phyloP scores from a whole-genome alignment of 1,284 basidiomycete species.

The Pyrrhoderma noxium region DNA sequence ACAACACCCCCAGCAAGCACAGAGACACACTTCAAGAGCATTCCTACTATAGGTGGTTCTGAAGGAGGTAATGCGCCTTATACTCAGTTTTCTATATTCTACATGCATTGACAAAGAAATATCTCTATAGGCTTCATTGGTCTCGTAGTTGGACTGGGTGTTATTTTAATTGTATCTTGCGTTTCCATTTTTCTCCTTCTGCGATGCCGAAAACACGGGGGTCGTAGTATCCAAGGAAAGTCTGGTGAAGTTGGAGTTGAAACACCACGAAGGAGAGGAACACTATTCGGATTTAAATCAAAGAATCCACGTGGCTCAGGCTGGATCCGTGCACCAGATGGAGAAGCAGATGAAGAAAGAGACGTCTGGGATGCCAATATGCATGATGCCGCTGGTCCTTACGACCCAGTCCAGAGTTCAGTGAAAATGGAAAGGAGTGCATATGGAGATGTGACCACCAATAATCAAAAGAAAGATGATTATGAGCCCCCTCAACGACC shows the following conservation, averaged over 20 bases:
- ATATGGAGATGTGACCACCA: not conserved
- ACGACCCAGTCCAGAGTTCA: not conserved
- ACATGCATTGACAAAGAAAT: not conserved
- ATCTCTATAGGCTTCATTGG: constrained; percentile 17
- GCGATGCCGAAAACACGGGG: constrained; percentile 15
- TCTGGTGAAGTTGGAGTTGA: constrained; percentile 14
- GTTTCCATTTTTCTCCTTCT: constrained; percentile 18
- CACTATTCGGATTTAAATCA: constrained; percentile 13
- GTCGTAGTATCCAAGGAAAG: constrained; percentile 15
- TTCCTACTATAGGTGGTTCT: constrained; percentile 17
- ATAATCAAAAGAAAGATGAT: not conserved
- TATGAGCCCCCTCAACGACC: not conserved
- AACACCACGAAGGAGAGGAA: constrained; percentile 9
- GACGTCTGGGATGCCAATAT: constrained; percentile 12
- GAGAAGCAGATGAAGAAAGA: constrained; percentile 16
- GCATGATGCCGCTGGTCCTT: constrained; percentile 4
- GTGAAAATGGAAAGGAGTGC: constrained; percentile 4
- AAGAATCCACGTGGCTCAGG: constrained; percentile 8
- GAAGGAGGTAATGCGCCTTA: constrained; percentile 14
- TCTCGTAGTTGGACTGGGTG: constrained; percentile 17
- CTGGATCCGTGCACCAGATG: constrained; percentile 12
- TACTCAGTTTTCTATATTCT: not conserved
- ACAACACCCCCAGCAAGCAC: constrained; percentile 11
- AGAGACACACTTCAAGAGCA: constrained; percentile 8
- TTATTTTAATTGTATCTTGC: constrained; percentile 16